Evolutionary conservation across 169 alveolate species (phyloP).

Genomic region (Eimeria mitis): DNA sequence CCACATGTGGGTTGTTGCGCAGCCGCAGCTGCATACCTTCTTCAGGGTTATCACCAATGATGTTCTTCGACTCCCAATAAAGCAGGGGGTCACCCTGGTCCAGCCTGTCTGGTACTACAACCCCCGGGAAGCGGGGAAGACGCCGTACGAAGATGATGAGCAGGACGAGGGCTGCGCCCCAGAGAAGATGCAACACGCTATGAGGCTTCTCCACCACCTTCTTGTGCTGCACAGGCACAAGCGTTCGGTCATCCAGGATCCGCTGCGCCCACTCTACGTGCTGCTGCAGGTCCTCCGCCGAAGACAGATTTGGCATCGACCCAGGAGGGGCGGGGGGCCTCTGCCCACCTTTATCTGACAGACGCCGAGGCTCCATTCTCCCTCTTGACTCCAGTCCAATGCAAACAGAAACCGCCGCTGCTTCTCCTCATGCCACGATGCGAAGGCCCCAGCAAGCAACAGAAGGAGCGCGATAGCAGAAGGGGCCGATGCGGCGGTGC

Average conservation of each 20-base stretch:
- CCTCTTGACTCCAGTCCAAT: neutral
- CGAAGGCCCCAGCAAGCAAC: no score
- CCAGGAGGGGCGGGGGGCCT: neutral
- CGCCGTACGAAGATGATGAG: slow-evolving; percentile 27
- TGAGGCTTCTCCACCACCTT: slow-evolving; percentile 9
- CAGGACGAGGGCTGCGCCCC: slow-evolving; percentile 1
- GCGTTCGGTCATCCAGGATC: slow-evolving; percentile 27
- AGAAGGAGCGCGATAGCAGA: neutral
- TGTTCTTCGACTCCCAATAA: slow-evolving; percentile 25
- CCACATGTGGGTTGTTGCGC: slow-evolving; percentile 4
- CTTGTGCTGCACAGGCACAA: neutral
- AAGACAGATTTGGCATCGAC: neutral
- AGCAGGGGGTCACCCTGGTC: slow-evolving; percentile 15
- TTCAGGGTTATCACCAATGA: slow-evolving; percentile 22
- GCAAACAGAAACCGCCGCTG: neutral
- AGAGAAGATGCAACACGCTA: slow-evolving; percentile 14
- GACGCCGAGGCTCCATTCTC: neutral
- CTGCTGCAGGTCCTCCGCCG: slow-evolving; percentile 5
- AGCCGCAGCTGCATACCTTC: slow-evolving; percentile 42
- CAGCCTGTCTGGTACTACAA: neutral
- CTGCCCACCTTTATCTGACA: neutral
- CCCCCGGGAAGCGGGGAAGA: slow-evolving; percentile 57
- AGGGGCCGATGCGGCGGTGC: neutral
- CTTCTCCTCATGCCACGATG: neutral
- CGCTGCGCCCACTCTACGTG: neutral